Conservation (phyloP, 2,329 filamentous ascomycete genomes). For the Ceratocystis harringtonii region DNA sequence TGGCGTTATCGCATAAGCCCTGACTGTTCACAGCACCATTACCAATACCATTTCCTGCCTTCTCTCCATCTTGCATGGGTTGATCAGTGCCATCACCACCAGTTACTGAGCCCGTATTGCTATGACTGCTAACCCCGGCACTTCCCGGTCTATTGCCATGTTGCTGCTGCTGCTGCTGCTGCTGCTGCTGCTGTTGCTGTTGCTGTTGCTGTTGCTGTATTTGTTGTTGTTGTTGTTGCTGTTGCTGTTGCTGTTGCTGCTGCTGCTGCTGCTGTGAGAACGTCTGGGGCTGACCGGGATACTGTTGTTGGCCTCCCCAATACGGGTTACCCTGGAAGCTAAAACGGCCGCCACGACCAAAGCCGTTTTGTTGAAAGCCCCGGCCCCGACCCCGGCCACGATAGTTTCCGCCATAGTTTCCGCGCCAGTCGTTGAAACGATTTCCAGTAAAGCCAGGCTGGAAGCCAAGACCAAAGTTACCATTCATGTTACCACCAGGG, state of each 20-base stretch:
- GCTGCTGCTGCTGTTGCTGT: slow-evolving; percentile 7
- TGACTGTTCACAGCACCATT: slow-evolving; percentile 5
- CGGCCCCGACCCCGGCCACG: slow-evolving; percentile 16
- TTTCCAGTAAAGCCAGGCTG: slow-evolving; percentile 12
- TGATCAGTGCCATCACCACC: slow-evolving; percentile 11
- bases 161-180: slow-evolving; percentile 14
- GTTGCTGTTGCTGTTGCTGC: slow-evolving; percentile 14
- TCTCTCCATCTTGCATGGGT: slow-evolving; percentile 18
- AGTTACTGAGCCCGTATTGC: slow-evolving; percentile 13
- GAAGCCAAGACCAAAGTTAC: slow-evolving; percentile 7
- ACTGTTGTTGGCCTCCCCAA: slow-evolving; percentile 17
- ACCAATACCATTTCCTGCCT: neutral
- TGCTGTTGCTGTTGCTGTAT: slow-evolving; percentile 18
- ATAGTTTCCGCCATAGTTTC: slow-evolving; percentile 8
- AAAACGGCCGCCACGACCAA: slow-evolving; percentile 19
- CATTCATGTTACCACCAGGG: neutral
- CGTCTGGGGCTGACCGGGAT: slow-evolving; percentile 23
- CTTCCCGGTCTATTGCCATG: neutral
- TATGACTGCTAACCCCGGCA: neutral
- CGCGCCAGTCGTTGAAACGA: slow-evolving; percentile 17
- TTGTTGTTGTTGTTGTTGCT: slow-evolving; percentile 14
- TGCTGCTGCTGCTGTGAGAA: slow-evolving; percentile 21
- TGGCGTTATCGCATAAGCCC: slow-evolving; percentile 5
- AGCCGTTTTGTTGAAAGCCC: slow-evolving; percentile 14
- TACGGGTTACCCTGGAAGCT: slow-evolving; percentile 22